phyloP scores from a whole-genome alignment of 1,139 yeast species.

The Yamadazyma atlantica region DNA sequence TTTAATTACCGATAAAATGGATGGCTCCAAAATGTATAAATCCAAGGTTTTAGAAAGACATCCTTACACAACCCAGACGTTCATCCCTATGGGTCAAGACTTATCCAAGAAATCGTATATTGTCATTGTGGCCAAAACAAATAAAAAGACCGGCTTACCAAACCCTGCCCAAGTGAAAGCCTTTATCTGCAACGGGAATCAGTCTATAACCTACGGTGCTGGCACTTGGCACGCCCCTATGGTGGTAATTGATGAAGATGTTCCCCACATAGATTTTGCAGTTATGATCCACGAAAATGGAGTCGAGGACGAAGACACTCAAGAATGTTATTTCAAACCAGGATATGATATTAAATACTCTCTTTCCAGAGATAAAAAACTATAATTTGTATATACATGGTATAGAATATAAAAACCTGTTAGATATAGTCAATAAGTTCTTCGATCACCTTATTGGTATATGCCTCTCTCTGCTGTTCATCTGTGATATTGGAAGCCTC shows the following conservation, averaged over 20 bases:
- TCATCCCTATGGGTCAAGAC: conserved; percentile 79
- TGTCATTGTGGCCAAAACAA: conserved; percentile 76
- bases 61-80: conserved; percentile 88
- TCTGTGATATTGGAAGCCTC: conserved; percentile 23
- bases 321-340: conserved; percentile 72
- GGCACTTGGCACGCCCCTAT: conserved; percentile 86
- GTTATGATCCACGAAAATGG: conserved; percentile 85
- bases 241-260: conserved; percentile 64
- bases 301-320: conserved; percentile 75
- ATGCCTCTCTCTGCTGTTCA: conserved; percentile 25
- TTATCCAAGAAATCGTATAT: conserved; percentile 54
- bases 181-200: conserved; percentile 76
- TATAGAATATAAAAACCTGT: not conserved
- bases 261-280: conserved; percentile 68
- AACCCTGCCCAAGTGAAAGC: conserved; percentile 61
- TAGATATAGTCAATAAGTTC: conserved; percentile 40
- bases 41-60: conserved; percentile 84
- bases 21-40: conserved; percentile 36
- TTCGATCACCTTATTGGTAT: conserved; percentile 33
- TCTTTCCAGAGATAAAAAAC: conserved; percentile 12
- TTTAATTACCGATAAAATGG: conserved; percentile 35
- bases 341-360: conserved; percentile 45
- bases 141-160: conserved; percentile 48
- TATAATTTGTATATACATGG: conserved; percentile 10
- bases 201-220: conserved; percentile 83